These are phyloP conservation scores for Tylopilus sp. DNA, from an alignment of 1,284 basidiomycete species.

Conservation along the genomic window DNA sequence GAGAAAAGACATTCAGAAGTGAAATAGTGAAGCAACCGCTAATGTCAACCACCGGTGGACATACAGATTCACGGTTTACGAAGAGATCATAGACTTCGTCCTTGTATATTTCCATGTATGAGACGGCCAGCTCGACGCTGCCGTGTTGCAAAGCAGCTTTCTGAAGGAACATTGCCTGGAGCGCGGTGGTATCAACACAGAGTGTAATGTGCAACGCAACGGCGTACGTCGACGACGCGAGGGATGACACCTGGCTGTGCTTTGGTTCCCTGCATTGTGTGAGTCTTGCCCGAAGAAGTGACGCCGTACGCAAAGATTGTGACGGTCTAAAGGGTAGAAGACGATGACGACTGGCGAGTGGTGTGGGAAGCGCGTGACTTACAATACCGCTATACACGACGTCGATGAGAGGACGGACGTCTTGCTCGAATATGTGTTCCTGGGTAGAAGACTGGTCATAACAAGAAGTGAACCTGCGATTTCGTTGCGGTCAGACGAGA, in stretches of 20 bases:
- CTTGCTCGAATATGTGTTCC: constrained; percentile 65
- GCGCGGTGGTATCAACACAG: not conserved
- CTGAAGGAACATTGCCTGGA: constrained; percentile 52
- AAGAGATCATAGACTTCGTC: constrained; percentile 83
- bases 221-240: constrained; percentile 60
- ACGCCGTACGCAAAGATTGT: constrained; percentile 82
- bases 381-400: constrained; percentile 68
- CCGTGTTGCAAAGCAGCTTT: constrained; percentile 35
- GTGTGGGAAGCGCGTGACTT: constrained; percentile 24
- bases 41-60: constrained; percentile 4
- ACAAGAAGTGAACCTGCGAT: constrained; percentile 60
- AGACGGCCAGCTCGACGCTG: constrained; percentile 50
- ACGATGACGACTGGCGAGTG: not conserved
- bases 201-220: not conserved
- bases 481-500: not conserved
- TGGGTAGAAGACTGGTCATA: constrained; percentile 64
- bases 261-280: constrained; percentile 80
- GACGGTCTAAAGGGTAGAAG: constrained; percentile 49
- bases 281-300: constrained; percentile 78
- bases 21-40: no score
- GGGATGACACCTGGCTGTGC: constrained; percentile 74
- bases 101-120: constrained; percentile 85
- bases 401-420: constrained; percentile 68
- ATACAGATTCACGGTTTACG: constrained; percentile 61
- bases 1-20: not conserved